These are phyloP conservation scores for Globisporangium okanoganense DNA, from an alignment of 352 stramenopile species.

Conservation along the genomic window DNA sequence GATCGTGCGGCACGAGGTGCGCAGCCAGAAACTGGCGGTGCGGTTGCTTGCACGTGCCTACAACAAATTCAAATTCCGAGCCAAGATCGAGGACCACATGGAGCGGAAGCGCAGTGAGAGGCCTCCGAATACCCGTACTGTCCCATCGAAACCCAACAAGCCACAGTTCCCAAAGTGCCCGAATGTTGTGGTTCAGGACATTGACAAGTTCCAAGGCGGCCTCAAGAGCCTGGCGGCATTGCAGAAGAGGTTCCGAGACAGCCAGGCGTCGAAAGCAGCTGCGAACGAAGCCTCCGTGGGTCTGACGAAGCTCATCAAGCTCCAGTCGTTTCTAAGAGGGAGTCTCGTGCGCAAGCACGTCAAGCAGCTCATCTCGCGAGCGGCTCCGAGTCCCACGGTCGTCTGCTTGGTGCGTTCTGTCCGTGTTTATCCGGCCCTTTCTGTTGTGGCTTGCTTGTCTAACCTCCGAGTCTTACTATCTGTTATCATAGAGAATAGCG, in stretches of 20 bases:
- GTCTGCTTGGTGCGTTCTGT: slow-evolving; percentile 25
- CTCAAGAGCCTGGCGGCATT: not conserved
- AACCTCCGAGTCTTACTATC: too few species aligned
- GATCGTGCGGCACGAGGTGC: slow-evolving; percentile 6
- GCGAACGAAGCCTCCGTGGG: not conserved
- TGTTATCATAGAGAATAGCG: slow-evolving; percentile 6
- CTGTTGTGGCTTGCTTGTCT: too few species aligned
- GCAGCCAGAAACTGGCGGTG: slow-evolving; percentile 5
- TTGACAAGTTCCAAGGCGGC: slow-evolving; percentile 2
- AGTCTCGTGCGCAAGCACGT: slow-evolving; percentile 32
- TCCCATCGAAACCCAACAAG: not conserved
- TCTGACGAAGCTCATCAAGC: slow-evolving; percentile 21
- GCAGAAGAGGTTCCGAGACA: slow-evolving; percentile 4
- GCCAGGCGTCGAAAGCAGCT: not conserved
- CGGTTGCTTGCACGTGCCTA: slow-evolving; percentile 16
- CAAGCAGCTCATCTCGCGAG: slow-evolving; percentile 16
- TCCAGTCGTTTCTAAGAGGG: slow-evolving; percentile 52
- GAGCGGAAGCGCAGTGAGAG: slow-evolving; percentile 19
- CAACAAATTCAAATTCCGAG: slow-evolving; percentile 17
- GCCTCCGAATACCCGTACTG: slow-evolving; percentile 6
- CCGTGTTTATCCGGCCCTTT: not conserved
- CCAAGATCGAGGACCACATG: slow-evolving; percentile 17
- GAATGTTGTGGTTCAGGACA: not conserved
- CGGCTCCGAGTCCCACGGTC: slow-evolving; percentile 12
- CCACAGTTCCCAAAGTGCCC: not conserved